Base-by-base conservation (phyloP, 345 rosid species). In the Abelmoschus esculentus region DNA sequence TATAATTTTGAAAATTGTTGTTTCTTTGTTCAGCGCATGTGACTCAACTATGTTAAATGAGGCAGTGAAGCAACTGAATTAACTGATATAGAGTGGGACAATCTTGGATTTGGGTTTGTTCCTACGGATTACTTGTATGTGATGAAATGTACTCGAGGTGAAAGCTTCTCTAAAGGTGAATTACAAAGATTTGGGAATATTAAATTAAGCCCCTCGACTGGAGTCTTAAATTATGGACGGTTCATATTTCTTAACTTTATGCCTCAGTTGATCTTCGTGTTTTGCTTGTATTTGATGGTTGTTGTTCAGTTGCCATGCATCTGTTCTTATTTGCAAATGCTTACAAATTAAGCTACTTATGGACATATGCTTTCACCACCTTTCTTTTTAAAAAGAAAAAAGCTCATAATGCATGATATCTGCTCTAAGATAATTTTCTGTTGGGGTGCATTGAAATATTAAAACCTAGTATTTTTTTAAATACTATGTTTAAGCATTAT, bases 221-320 rank as follows among this genome's bases (percentile, higher is more conserved):
- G 92, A 32, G 90, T 95, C 12, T 80, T 95, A 75, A 95, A 91
- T 74, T 95, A 91, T 84, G 97, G 96, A 74, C 97, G 91, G 96
- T 97, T 93, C 76, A 47, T 71, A 52, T 67, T 22, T 50, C 68
- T 19, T 19, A n/a, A 13, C 0, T 55, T 14, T 34, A 52, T 72
- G 3, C 18, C n/a, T 31, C 19, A 1, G n/a, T 18, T 44, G 3
- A 56, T 57, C 3, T 12, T 47, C 10, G 15, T 3, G 11, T 61
- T 13, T 8, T 14, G 12, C 34, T 31, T 11, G n/a, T 28, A 47
- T 46, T 2, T 28, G 13, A 66, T 31, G 40, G 22, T 66, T 9
- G 6, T 0, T 66, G 26, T n/a, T 12, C 56, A 0, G 57, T n/a
- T 28, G 49, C 7, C 38, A 28, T 13, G 12, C 38, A 26, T 26